Evolutionary conservation across 768 basidiomycete species (phyloP).

Genomic region (Tricholoma furcatifolium): DNA sequence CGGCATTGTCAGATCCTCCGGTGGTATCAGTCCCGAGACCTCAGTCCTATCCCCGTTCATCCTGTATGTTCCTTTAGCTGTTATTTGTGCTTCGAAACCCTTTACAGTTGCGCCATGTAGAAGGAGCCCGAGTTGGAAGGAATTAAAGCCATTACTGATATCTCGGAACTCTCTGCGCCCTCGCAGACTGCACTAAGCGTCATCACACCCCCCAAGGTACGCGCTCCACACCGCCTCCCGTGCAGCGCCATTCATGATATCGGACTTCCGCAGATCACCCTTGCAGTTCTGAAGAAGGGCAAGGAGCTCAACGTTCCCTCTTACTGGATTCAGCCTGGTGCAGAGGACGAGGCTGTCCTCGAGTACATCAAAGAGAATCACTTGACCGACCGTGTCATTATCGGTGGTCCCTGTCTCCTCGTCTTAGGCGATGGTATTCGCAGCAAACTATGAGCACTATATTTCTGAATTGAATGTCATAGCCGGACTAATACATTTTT

Average conservation of each 20-base stretch:
- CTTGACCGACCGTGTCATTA: conserved; percentile 67
- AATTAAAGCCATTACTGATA: conserved; percentile 48
- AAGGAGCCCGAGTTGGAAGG: conserved; percentile 73
- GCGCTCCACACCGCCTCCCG: conserved; percentile 6
- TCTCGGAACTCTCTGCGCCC: conserved; percentile 59
- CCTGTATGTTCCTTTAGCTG: conserved; percentile 45
- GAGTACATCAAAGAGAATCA: conserved; percentile 65
- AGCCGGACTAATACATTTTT: background rate
- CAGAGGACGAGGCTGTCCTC: conserved; percentile 64
- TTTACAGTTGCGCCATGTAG: conserved; percentile 31
- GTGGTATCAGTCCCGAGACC: conserved; percentile 67
- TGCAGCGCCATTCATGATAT: background rate
- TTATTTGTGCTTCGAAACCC: background rate
- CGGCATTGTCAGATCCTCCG: conserved; percentile 55
- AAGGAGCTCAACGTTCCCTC: conserved; percentile 70
- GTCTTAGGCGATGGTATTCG: conserved; percentile 67
- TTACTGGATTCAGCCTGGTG: conserved; percentile 90
- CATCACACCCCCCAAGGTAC: conserved; percentile 73
- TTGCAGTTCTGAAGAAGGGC: conserved; percentile 62
- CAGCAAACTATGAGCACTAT: conserved; percentile 24
- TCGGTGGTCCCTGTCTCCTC: conserved; percentile 82
- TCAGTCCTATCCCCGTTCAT: conserved; percentile 71
- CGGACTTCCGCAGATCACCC: conserved; percentile 53
- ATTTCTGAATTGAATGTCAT: background rate
- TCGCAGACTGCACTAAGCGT: conserved; percentile 73